Conservation (phyloP, 176 grass and related monocot genomes). For the Urochloa ruziziensis region DNA sequence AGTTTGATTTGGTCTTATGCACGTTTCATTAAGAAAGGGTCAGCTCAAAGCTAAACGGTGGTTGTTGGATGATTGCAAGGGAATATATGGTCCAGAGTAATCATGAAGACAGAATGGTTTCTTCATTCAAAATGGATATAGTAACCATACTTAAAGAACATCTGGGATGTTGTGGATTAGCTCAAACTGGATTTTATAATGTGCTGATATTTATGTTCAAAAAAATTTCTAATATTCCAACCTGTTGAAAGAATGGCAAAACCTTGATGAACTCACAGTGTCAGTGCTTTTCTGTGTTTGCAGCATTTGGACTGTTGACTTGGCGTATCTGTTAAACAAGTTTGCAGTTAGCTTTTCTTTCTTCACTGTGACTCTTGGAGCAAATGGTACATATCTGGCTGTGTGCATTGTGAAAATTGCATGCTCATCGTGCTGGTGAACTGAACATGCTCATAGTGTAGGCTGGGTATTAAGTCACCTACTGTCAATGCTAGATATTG, state of each 20-base stretch:
- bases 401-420: too few species aligned
- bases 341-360: constrained; percentile 90
- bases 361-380: constrained; percentile 87
- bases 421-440: too few species aligned
- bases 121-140: background rate
- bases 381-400: too few species aligned
- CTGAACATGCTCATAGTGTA: too few species aligned
- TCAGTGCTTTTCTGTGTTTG: background rate
- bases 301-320: constrained; percentile 93
- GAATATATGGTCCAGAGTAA: background rate
- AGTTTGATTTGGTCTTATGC: background rate
- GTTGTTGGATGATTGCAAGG: background rate
- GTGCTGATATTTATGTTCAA: background rate
- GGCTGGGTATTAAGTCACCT: too few species aligned
- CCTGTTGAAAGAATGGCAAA: background rate
- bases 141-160: background rate
- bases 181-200: too few species aligned
- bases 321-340: constrained; percentile 79
- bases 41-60: background rate
- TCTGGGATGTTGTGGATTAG: background rate
- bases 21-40: background rate
- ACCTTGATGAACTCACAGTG: background rate
- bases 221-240: background rate
- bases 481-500: too few species aligned
- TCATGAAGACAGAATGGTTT: background rate